Evolutionary conservation across 345 rosid genomes (phyloP).

Genomic region (Rhodamnia argentea): DNA sequence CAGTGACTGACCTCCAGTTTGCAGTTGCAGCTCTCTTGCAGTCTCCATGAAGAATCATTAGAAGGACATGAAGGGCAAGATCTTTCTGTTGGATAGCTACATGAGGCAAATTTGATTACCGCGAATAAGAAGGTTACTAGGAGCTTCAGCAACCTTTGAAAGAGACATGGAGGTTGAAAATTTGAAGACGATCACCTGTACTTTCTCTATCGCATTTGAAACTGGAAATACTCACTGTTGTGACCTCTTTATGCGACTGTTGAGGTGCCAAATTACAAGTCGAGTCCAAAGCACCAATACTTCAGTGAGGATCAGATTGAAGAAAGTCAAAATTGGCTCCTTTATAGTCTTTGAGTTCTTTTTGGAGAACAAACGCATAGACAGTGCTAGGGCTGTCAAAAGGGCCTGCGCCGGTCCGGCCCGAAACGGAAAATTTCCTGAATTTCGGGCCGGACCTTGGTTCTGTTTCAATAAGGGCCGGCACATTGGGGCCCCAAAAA

Average conservation of each 20-base stretch:
- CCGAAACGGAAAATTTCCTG: too few relatives aligned
- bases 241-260: neutral
- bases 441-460: too few relatives aligned
- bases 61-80: neutral
- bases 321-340: neutral
- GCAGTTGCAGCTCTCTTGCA: constrained; percentile 2
- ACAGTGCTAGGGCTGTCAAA: too few relatives aligned
- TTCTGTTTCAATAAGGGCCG: too few relatives aligned
- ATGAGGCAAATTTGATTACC: neutral
- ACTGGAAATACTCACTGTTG: neutral
- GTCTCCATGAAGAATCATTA: constrained; percentile 6
- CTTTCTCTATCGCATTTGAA: neutral
- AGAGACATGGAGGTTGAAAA: neutral
- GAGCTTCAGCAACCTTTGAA: neutral
- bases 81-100: neutral
- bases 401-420: too few relatives aligned
- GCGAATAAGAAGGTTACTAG: neutral
- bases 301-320: neutral
- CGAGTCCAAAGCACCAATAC: neutral
- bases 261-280: neutral
- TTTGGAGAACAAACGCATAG: neutral
- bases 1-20: constrained; percentile 11
- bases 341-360: neutral
- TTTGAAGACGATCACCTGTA: neutral
- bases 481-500: too few relatives aligned